phyloP scores from a whole-genome alignment of 2,329 filamentous ascomycete genomes.

The Conoideocrella luteorostrata region DNA sequence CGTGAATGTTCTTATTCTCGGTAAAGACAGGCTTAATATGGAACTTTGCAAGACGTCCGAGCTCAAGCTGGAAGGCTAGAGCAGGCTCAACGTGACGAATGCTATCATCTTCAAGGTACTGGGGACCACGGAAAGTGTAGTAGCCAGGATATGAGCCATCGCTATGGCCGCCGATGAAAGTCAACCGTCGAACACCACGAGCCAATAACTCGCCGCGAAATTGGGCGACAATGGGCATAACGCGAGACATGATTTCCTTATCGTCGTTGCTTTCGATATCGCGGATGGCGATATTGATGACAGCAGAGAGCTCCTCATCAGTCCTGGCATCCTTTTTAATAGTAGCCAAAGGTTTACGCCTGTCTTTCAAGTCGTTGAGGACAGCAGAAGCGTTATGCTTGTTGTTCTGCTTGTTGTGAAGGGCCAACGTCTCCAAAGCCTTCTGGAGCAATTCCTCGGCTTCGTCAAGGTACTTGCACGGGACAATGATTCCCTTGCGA shows the following conservation, averaged over 20 bases:
- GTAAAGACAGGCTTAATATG: slow-evolving; percentile 98
- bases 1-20: slow-evolving; percentile 98
- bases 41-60: slow-evolving; percentile 91
- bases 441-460: slow-evolving; percentile 79
- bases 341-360: slow-evolving; percentile 48
- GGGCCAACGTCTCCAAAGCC: slow-evolving; percentile 77
- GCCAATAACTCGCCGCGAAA: slow-evolving; percentile 78
- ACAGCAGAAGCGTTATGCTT: slow-evolving; percentile 47
- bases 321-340: slow-evolving; percentile 30
- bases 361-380: slow-evolving; percentile 66
- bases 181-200: slow-evolving; percentile 79
- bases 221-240: slow-evolving; percentile 68
- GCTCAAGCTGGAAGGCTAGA: slow-evolving; percentile 96
- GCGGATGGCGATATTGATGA: slow-evolving; percentile 85
- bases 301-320: slow-evolving; percentile 77
- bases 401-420: slow-evolving; percentile 51
- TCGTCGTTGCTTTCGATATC: slow-evolving; percentile 83
- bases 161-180: slow-evolving; percentile 91
- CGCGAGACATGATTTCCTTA: slow-evolving; percentile 68
- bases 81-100: slow-evolving; percentile 97
- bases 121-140: slow-evolving; percentile 94
- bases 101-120: slow-evolving; percentile 84
- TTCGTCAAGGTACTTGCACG: slow-evolving; percentile 89
- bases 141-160: slow-evolving; percentile 94
- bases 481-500: slow-evolving; percentile 89